Conservation (phyloP, 257 asterid genomes). For the Gynochthodes officinalis region DNA sequence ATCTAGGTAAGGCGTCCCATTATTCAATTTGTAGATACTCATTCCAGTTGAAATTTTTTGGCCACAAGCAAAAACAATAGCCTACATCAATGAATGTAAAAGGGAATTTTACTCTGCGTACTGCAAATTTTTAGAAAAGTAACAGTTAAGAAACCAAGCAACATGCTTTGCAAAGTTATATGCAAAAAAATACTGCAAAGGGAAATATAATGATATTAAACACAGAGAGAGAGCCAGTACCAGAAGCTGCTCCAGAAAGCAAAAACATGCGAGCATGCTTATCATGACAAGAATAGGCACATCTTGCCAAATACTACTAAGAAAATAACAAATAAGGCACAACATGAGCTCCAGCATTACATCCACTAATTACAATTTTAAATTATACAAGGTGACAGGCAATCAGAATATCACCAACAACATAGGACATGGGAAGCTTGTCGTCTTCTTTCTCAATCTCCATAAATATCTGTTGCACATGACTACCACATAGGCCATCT, state of each 20-base stretch:
- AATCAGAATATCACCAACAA: not conserved
- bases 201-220: conserved; percentile 6
- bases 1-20: not conserved
- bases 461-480: no score
- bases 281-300: conserved; percentile 94
- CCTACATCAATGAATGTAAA: not conserved
- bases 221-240: conserved; percentile 49
- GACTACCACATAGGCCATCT: no score
- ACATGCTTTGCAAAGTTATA: no score
- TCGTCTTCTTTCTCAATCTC: no score
- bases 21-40: not conserved
- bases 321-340: conserved; percentile 14
- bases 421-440: no score
- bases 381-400: not conserved
- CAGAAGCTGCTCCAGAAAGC: conserved; percentile 98
- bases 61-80: not conserved
- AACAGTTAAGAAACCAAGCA: not conserved
- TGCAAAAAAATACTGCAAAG: conserved; percentile 8
- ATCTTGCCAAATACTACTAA: conserved; percentile 87
- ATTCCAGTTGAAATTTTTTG: not conserved
- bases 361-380: not conserved
- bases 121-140: not conserved
- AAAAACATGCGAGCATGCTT: conserved; percentile 96
- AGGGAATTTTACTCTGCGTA: not conserved
- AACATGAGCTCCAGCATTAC: conserved; percentile 8